Evolutionary conservation across 371 early-diverging fungal genomes (phyloP), one percentile per base, ranked within the genome.

Genomic region (Gilbertella persicaria): DNA sequence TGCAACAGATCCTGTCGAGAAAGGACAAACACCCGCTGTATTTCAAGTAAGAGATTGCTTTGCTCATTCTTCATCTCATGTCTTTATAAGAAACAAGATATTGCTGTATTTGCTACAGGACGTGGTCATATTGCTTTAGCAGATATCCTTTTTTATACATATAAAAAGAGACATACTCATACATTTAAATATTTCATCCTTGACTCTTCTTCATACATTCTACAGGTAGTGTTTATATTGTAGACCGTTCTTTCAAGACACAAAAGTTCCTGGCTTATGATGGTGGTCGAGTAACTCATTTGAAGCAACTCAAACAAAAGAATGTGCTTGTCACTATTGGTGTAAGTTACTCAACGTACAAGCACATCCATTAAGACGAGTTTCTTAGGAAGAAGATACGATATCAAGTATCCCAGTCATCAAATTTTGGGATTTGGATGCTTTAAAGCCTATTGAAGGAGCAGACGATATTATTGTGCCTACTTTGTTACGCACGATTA

Each of bases 341-440:
- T 9, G 90, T 89, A 77, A 57, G 85, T 64, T 8, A 10, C 20
- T 38, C 8, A n/a, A n/a, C n/a, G n/a, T n/a, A n/a, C n/a, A n/a
- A n/a, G n/a, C n/a, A n/a, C n/a, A n/a, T n/a, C n/a, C n/a, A n/a
- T n/a, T n/a, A n/a, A n/a, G n/a, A n/a, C n/a, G n/a, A n/a, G n/a
- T n/a, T 38, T 20, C 5, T 21, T 55, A 86, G 75, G 86, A 84
- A 58, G 82, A 82, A 19, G 79, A 79, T 50, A 51, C 56, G 10
- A 48, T 72, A 46, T 58, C 75, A 55, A 43, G 79, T 46, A 53
- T 55, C 29, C 80, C 86, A 10, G 71, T 83, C 4, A 75, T 93
- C 44, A 88, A 89, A 58, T 71, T 92, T 35, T 94, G 93, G 93
- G 89, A 92, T 55, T 66, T 93, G 29, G 91, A 90, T 62, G 80